Evolutionary conservation across 257 asterid genomes (phyloP), one percentile per base, ranked within the genome.

Genomic region (Capsicum rhomboideum): DNA sequence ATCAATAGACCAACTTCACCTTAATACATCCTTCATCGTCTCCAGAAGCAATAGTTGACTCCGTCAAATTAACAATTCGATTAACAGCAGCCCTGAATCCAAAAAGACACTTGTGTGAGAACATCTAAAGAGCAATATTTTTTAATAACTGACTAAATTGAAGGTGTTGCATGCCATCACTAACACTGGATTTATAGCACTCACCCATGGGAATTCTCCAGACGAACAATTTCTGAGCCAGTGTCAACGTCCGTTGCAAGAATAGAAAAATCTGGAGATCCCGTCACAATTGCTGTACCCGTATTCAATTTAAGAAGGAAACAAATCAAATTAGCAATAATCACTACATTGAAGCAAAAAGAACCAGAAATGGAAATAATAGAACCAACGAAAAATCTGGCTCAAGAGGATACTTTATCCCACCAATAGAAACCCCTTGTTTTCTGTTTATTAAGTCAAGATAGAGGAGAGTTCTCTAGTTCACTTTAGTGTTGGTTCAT

Each of bases 171-270:
- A 37, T 40, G 59, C 16, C 82, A 81, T 58, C 53, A 66, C 55
- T 6, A 86, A 72, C 28, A 14, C 54, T 72, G 58, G 6, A 3
- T 42, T 55, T 34, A 6, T 58, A 82, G 85, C 10, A 89, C 98
- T 83, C 90, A 96, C 98, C 89, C 97, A 80, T 96, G 99, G 56
- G 93, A 85, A 71, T 92, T 93, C 83, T 94, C 98, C 1, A 93
- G 89, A 28, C 95, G 93, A 58, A 90, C 87, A 90, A 94, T 85
- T 72, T 87, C 80, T 31, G 95, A 53, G 50, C 99, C 99, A 26
- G 99, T 94, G 87, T 94, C 99, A 3, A 91, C 90, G 80, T 96
- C 99, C 3, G 96, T 93, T 55, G 99, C 99, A 58, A 96, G 92
- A 86, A 96, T 93, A 31, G 98, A 94, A 91, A 86, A 90, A 90